Evolutionary conservation across 2,329 filamentous ascomycete genomes (phyloP), one percentile per base, ranked within the genome.

Genomic region (Neonectria ditissima): DNA sequence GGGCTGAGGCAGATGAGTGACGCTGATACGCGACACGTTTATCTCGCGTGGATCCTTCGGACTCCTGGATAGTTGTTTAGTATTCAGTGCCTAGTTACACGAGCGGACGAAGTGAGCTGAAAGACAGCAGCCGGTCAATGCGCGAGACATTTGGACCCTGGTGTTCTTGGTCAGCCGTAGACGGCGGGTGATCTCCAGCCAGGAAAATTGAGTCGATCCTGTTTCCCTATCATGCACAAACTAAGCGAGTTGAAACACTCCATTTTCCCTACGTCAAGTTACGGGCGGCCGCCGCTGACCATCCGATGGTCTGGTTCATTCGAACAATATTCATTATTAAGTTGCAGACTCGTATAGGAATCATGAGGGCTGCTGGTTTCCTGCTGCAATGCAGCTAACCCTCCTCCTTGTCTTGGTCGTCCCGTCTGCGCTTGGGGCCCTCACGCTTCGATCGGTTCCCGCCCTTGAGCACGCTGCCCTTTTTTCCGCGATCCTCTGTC

Each of bases 371-470:
- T 26, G 11, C 45, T 30, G 14, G 32, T 18, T 62, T 51, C 48
- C 30, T n/a, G n/a, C 28, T 30, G 32, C 52, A 14, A 52, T 52
- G 22, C 26, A 92, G n/a, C 20, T 5, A 41, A 66, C 90, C 88
- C 77, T 94, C 92, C 70, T 93, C 92, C 41, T 83, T 82, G 78
- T 95, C 92, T 92, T 94, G 94, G 53, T 89, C 83, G 67, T 89
- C 86, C 34, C 82, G 69, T 44, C 71, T 69, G 44, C 73, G 81
- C 69, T 81, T 82, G 9, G 47, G 26, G 32, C 82, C 83, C 47
- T 81, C 81, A 39, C 83, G 74, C 41, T 81, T 77, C 47, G 80
- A 75, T 55, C 84, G 79, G 59, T 81, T 80, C 41, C 83, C 71
- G 0, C 71, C 71, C 28, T 73, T 73, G 41, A 73, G 47, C 39